Base-by-base conservation (phyloP, 1,284 basidiomycete genomes). In the Marasmius oreades region DNA sequence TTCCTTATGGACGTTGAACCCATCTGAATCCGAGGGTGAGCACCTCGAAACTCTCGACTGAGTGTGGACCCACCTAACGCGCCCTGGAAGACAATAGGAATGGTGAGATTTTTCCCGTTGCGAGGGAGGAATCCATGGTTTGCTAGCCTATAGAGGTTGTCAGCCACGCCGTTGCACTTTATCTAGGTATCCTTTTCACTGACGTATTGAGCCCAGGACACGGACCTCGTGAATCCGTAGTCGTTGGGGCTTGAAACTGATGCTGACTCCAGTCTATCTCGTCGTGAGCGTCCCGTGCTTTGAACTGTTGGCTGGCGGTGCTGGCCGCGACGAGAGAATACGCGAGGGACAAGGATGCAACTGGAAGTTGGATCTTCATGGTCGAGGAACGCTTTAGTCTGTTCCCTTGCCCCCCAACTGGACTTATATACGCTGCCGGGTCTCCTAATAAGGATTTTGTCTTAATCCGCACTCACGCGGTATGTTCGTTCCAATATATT, bases 21-120 rank as follows among this genome's bases (percentile, higher is more conserved):
- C 59, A 45, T 60, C 59, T 62, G 11, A 2, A 5, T 69, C 55
- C 36, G 62, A 46, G 34, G 66, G 68, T 55, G 26, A 39, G n/a
- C 18, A 18, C 28, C 14, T n/a, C 1, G 23, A 22, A 1, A 11
- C 24, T 34, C 11, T 28, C 6, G 11, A 24, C 11, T n/a, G 5
- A 3, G 2, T 24, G 18, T 7, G 28, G 5, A n/a, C 48, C 42
- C 42, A 52, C 55, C 50, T 14, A 43, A 20, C 10, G 20, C 48
- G 5, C 50, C 55, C 20, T 51, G 18, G 20, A 52, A 5, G 18
- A 56, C 24, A 5, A 24, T 39, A 2, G 45, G 48, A 44, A 56
- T 42, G 7, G 55, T 51, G 24, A 56, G 20, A 28, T 48, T 44
- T 28, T 43, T 39, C 12, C 55, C 55, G 34, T 52, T 45, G 16